Evolutionary conservation across 208 protist genomes (phyloP), one percentile per base, ranked within the genome.

Genomic region (Trypanosomatidae sp.): DNA sequence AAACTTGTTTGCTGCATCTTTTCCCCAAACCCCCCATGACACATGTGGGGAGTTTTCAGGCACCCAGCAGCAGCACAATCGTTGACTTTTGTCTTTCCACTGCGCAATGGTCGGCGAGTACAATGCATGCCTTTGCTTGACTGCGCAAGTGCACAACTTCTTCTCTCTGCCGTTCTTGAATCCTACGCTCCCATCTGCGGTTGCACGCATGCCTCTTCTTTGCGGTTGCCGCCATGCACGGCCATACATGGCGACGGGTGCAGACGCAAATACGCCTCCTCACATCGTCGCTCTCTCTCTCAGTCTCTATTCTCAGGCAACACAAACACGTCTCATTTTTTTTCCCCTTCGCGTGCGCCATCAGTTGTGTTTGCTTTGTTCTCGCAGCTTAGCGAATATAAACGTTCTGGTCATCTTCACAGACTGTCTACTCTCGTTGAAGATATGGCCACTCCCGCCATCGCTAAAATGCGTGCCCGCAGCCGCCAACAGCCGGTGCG

Each of bases 401-500:
- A 64, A 22, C 17, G 17, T 1, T 2, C 33, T 43, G 1, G 3
- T 47, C 19, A 13, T n/a, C 22, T 22, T 46, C 39, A 25, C 17
- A 1, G 33, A 46, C 39, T 30, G 19, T 19, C 36, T 41, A 41
- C 17, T 10, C n/a, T 10, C n/a, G 15, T 39, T 39, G 28, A 68
- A 15, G 53, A 30, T 2, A 96, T 96, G 89, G 77, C 89, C 7
- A 52, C 75, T 19, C 80, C 77, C 58, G 83, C 85, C 2, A 47
- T 80, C 8, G 81, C 82, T n/a, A 82, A 71, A 28, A 91, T 95
- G 80, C 90, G 90, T 58, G 69, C 75, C 9, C 84, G 87, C 66
- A 82, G 84, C 39, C 77, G 79, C 28, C 79, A 91, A 71, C 73
- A 74, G 44, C 75, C 70, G 25, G 58, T 60, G 41, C 92, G 89